Base-by-base conservation (phyloP, 2,329 filamentous ascomycete genomes). In the Cercospora berteroae region DNA sequence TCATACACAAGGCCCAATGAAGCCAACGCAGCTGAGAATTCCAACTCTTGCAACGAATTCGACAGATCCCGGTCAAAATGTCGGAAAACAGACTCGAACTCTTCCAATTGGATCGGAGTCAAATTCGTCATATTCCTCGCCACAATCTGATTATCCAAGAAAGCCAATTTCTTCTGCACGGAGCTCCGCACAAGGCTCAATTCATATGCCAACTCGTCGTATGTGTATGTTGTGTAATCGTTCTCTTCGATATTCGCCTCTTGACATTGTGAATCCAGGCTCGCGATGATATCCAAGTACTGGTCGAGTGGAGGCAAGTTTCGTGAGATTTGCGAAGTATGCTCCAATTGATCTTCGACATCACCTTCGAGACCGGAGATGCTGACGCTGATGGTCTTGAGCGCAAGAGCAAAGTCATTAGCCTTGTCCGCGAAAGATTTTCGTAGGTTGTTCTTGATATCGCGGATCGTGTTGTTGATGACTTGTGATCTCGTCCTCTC, bases 241-340 rank as follows among this genome's bases (percentile, higher is more conserved):
- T 99, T 99, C 77, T 99, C 95, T 80, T 99, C 95, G 71, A 99
- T 97, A 78, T 99, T 98, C 69, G 95, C 95, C 82, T 98, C 94
- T 68, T 90, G 87, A 78, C 95, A 99, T 80, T 97, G 93, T 70
- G 88, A 88, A 76, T 97, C 94, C 58, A 98, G 86, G 10, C 88
- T 88, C 13, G 89, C 91, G 76, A 99, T 97, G 70, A 93, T 91
- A 70, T 92, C 89, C 48, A 99, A 86, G 77, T 96, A 99, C 68
- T 91, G 88, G 74, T 97, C 93, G n/a, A 99, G 85, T 3, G 94
- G 94, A 8, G 92, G 87, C 12, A 99, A 83, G 75, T 92, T 97
- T 71, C 92, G 89, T 74, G 92, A 93, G 44, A 99, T 86, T 76
- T 90, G 90, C 76, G 91, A 87, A 9, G 96, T 94, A 78, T 97